Base-by-base conservation (phyloP, 2,329 filamentous ascomycete species). In the Hortaea sp. region DNA sequence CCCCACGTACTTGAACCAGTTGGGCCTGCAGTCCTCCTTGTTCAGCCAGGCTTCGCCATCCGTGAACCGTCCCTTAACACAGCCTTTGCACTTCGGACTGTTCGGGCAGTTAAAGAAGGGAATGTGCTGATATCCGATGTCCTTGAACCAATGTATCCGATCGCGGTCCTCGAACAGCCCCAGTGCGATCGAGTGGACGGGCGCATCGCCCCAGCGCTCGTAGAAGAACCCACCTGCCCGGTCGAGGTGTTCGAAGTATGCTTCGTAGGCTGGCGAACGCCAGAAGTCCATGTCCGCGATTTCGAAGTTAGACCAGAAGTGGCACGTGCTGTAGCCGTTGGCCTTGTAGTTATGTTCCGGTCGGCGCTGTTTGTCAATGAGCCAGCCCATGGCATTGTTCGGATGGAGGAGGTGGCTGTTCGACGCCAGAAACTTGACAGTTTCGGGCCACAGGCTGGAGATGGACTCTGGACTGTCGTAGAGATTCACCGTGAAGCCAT, bases 221-320 rank as follows among this genome's bases (percentile, higher is more conserved):
- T 98, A 98, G 67, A 95, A 98, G 77, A 98, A 98, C 27, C 92
- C 92, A 34, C 92, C 92, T 0, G 89, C 87, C 13, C 85, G 80
- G 66, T 98, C 92, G 31, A 98, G 76, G 66, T 97, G 88, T 62
- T 94, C 82, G 64, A 98, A 98, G 67, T 95, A 98, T 53, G 94
- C 88, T 63, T 94, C 85, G 63, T 98, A 98, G 40, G 80, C 76
- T 64, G 89, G 79, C 62, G 88, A 86, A 42, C 92, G 76, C 86
- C 88, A 98, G 68, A 98, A 95, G 52, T 78, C 78, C 77, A 98
- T 79, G 66, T 95, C 88, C 41, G 79, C 90, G 58, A 98, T 90
- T 68, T 98, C 92, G 59, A 98, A 98, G 68, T 98, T 98, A 60
- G 84, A 92, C 92, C 92, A 98, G 74, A 98, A 98, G 67, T 98